phyloP scores from a whole-genome alignment of 2,329 filamentous ascomycete genomes.

The Cytospora paraplurivora region DNA sequence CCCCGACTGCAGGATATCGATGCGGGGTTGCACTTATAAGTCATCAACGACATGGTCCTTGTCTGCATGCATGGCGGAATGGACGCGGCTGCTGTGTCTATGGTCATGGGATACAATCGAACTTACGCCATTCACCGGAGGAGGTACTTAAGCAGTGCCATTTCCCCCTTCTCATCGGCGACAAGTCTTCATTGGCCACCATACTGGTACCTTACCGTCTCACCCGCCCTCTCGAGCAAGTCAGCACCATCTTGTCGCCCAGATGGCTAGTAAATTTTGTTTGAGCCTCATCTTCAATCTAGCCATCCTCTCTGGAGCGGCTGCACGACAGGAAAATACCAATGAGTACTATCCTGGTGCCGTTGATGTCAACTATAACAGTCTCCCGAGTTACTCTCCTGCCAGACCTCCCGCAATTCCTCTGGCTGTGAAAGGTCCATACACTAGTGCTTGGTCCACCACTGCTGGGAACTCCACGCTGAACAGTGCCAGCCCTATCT shows the following conservation, averaged over 20 bases:
- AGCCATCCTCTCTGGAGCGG: neutral
- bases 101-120: neutral
- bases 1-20: neutral
- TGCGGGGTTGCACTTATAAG: neutral
- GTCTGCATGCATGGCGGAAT: neutral
- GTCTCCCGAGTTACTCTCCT: slow-evolving; percentile 35
- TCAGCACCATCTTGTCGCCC: neutral
- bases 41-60: neutral
- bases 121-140: neutral
- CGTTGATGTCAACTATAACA: slow-evolving; percentile 20
- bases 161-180: neutral
- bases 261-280: slow-evolving; percentile 6
- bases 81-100: neutral
- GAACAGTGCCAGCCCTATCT: slow-evolving; percentile 66
- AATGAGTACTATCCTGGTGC: neutral
- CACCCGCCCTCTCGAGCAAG: neutral
- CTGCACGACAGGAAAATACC: slow-evolving; percentile 8
- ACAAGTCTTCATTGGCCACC: neutral
- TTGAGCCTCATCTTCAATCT: neutral
- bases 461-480: slow-evolving; percentile 70
- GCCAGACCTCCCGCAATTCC: slow-evolving; percentile 43
- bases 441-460: slow-evolving; percentile 58
- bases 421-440: slow-evolving; percentile 56
- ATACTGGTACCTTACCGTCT: neutral
- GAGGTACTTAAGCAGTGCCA: neutral